phyloP scores from a whole-genome alignment of 805 yeast genomes.

The Starmerella gropengiesseri region DNA sequence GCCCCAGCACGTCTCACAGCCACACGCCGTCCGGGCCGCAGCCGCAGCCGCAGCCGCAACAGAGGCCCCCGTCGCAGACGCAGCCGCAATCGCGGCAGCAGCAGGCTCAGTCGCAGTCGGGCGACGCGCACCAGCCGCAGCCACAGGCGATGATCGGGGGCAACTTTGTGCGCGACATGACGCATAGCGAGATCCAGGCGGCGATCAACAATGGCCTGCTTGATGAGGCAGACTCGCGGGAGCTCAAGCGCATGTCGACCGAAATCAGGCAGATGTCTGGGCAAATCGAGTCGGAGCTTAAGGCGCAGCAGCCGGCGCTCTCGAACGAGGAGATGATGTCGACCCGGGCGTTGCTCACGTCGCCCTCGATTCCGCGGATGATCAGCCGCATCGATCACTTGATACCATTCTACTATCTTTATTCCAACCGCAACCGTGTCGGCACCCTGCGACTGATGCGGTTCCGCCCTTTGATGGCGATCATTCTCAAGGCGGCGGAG shows the following conservation, averaged over 20 bases:
- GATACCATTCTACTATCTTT: slow-evolving; percentile 64
- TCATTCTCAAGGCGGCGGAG: slow-evolving; percentile 57
- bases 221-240: slow-evolving; percentile 41
- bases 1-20: neutral
- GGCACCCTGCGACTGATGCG: slow-evolving; percentile 70
- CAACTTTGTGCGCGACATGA: slow-evolving; percentile 14
- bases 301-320: slow-evolving; percentile 49
- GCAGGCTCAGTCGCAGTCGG: slow-evolving; percentile 13
- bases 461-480: slow-evolving; percentile 66
- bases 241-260: slow-evolving; percentile 49
- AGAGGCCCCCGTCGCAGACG: slow-evolving; percentile 10
- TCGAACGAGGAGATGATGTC: slow-evolving; percentile 54
- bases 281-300: slow-evolving; percentile 44
- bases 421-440: slow-evolving; percentile 55
- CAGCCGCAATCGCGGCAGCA: slow-evolving; percentile 11
- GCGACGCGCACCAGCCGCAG: slow-evolving; percentile 7
- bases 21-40: slow-evolving; percentile 1
- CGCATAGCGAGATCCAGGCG: slow-evolving; percentile 13
- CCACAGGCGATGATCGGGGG: slow-evolving; percentile 6
- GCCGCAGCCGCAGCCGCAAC: slow-evolving; percentile 8
- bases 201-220: slow-evolving; percentile 39
- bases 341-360: slow-evolving; percentile 39
- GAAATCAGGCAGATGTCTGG: slow-evolving; percentile 50
- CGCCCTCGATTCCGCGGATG: slow-evolving; percentile 41
- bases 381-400: slow-evolving; percentile 55